Evolutionary conservation across 148 eudicot species (phyloP), one percentile per base, ranked within the genome.

Genomic region (Diospyros lotus): DNA sequence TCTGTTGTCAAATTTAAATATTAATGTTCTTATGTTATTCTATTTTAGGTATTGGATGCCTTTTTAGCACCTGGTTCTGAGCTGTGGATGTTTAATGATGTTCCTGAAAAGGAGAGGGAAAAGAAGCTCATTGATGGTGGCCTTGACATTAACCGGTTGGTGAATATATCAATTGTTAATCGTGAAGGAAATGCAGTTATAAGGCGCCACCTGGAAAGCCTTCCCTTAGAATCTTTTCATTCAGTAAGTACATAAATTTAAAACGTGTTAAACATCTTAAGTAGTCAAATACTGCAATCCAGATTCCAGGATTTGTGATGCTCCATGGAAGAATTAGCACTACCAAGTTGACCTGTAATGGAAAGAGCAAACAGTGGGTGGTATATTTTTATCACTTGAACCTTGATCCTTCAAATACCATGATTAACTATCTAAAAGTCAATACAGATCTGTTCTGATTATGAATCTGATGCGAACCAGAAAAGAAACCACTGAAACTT

Each of bases 131-230:
- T 73, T 51, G 87, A 87, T 78, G 90, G 90, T 78, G 90, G 89
- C 69, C 86, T 87, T 45, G 87, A 87, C 72, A 76, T 74, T 2
- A 61, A 76, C 14, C 74, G 86, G 53, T 69, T 87, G 84, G 44
- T 68, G 38, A 84, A 87, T 75, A 87, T 87, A 69, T 28, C 71
- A 15, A 78, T 87, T 55, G 76, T 87, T 72, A 45, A 87, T 60
- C 87, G 90, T 59, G 90, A 87, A 78, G 90, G 90, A 68, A 87
- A 87, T 84, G 90, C 90, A 48, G 90, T 87, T 53, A 84, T 87
- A 82, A 80, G 90, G 48, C 81, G 90, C 51, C 79, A 87, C 82
- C 79, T 87, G 14, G 90, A 87, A 78, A 84, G 90, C 78, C 90
- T 87, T 75, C 90, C 90, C 5, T 77, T 87, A 61, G 87, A 87